Evolutionary conservation across 1,284 basidiomycete genomes (phyloP), one percentile per base, ranked within the genome.

Genomic region (Trametes sp.): DNA sequence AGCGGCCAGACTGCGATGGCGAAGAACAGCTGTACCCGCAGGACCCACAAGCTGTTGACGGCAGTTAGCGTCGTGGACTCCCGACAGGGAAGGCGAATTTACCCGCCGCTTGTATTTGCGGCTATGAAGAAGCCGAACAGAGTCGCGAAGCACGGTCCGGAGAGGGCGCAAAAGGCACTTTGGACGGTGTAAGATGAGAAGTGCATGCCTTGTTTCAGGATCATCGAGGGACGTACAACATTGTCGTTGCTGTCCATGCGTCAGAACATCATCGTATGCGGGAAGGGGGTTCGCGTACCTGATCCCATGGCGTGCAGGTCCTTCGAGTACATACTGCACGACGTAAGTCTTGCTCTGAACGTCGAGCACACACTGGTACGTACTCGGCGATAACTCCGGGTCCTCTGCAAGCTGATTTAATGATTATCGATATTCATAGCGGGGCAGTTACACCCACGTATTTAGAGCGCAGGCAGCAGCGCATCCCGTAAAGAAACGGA

Each of bases 81-180:
- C 7, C 13, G 46, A 26, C 33, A 29, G 21, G 36, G 4, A 45
- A 14, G 23, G 16, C 26, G 38, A 28, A 19, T 67, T 24, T 55
- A 73, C 71, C 55, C 62, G 13, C 60, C 44, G 13, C 62, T 60
- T 10, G 66, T 54, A 38, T 70, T 51, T 1, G 67, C 70, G 13
- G 70, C 69, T 19, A 74, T 63, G 52, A 73, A 73, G 55, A 72
- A 73, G 3, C 72, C 73, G 28, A 72, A 57, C 8, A 73, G 49
- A 6, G 68, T 65, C 4, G 69, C 71, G 38, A 72, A 53, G 49
- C 68, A 69, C 2, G 73, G 72, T 1, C 69, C 72, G 1, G 69
- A 69, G 0, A 73, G 57, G 2, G 67, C 63, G 44, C 61, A 70
- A 23, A 71, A 69, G 0, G 64, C 61, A 49, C 64, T n/a, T n/a